These are phyloP conservation scores for Saccharomyces hybrid DNA, from an alignment of 1,139 yeast species.

Conservation along the genomic window DNA sequence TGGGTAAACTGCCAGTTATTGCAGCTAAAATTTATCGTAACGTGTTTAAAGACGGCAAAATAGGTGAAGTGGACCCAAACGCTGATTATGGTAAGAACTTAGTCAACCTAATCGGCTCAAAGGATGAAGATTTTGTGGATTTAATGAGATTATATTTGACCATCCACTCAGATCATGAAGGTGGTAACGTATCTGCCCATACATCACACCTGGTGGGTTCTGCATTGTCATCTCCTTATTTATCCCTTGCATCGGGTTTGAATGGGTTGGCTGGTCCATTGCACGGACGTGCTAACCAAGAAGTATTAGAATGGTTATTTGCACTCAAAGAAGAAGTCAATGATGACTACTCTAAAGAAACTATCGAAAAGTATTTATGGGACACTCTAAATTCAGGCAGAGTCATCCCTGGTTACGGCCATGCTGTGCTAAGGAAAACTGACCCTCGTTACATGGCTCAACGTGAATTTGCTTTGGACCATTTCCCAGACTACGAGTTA, in stretches of 20 bases:
- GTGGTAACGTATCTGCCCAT: slow-evolving; percentile 42
- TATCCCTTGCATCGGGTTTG: slow-evolving; percentile 38
- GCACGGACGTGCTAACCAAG: slow-evolving; percentile 41
- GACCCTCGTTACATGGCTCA: slow-evolving; percentile 82
- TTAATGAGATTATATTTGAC: slow-evolving; percentile 39
- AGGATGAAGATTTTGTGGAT: slow-evolving; percentile 35
- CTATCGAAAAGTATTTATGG: slow-evolving; percentile 36
- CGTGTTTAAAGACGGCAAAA: slow-evolving; percentile 47
- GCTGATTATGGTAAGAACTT: slow-evolving; percentile 92
- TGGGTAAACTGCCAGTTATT: slow-evolving; percentile 60
- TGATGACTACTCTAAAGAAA: slow-evolving; percentile 28
- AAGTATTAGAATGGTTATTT: slow-evolving; percentile 37
- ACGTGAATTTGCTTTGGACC: slow-evolving; percentile 93
- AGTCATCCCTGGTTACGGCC: slow-evolving; percentile 42
- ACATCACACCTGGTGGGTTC: slow-evolving; percentile 40
- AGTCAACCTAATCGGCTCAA: slow-evolving; percentile 72
- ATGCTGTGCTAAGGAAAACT: slow-evolving; percentile 39
- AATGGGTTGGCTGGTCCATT: slow-evolving; percentile 41
- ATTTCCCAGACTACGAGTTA: slow-evolving; percentile 92
- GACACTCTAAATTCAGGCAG: slow-evolving; percentile 36
- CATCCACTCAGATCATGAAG: slow-evolving; percentile 42
- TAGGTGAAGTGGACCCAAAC: slow-evolving; percentile 58
- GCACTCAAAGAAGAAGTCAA: slow-evolving; percentile 32
- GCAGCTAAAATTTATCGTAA: slow-evolving; percentile 63
- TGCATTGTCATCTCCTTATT: slow-evolving; percentile 37